Evolutionary conservation across 495 filamentous ascomycete species (phyloP).

Genomic region (Poronia punctata): DNA sequence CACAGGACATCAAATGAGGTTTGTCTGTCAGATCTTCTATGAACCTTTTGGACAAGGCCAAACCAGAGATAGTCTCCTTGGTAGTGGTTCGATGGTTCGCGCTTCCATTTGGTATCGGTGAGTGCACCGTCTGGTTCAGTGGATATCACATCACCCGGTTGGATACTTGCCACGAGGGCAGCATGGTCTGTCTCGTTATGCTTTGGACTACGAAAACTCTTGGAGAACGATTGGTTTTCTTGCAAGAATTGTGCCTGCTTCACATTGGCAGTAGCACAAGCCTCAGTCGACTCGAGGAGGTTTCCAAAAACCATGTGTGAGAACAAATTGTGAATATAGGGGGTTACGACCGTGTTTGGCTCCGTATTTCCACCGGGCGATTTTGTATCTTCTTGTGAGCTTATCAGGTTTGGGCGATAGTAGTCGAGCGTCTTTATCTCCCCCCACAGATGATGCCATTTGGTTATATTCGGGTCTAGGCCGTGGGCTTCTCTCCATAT

Average conservation of each 20-base stretch:
- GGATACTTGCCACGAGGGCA: constrained; percentile 19
- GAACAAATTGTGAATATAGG: constrained; percentile 58
- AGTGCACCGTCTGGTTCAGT: constrained; percentile 30
- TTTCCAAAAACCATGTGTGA: constrained; percentile 52
- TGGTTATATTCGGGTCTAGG: constrained; percentile 17
- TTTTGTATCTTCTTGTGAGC: neutral
- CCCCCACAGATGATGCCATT: constrained; percentile 13
- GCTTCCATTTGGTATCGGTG: constrained; percentile 48
- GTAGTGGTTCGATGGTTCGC: constrained; percentile 27
- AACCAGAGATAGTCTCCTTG: constrained; percentile 49
- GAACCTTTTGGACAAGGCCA: constrained; percentile 55
- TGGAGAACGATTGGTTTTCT: constrained; percentile 2
- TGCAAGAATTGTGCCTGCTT: constrained; percentile 11
- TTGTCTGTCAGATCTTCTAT: constrained; percentile 24
- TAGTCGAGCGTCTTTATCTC: constrained; percentile 9
- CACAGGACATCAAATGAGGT: constrained; percentile 56
- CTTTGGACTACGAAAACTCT: constrained; percentile 5
- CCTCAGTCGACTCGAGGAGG: constrained; percentile 28
- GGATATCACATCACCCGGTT: constrained; percentile 35
- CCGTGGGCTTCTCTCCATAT: constrained; percentile 56
- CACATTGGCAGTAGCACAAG: constrained; percentile 1
- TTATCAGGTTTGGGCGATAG: constrained; percentile 17
- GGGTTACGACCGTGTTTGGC: constrained; percentile 56
- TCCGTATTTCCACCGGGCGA: constrained; percentile 8
- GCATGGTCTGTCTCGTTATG: constrained; percentile 2